A percentile compares a stretch with the other conserved stretches of the same genome.
Conservation (phyloP, 2,329 filamentous ascomycete genomes). For the Ascocoryne sarcoides region DNA sequence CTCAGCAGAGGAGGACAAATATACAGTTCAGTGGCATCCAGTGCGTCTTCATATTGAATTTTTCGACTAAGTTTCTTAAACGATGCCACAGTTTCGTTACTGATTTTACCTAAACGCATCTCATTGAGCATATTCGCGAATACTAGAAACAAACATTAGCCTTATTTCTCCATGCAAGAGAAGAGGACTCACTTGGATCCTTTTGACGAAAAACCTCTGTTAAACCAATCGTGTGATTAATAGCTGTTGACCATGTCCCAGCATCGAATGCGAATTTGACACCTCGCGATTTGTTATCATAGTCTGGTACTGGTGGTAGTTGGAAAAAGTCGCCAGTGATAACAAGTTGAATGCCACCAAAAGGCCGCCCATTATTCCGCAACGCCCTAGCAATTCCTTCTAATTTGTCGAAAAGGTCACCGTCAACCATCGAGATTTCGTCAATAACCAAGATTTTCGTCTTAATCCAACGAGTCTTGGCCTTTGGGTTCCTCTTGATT, state of each 20-base stretch:
- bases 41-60: conserved; percentile 61
- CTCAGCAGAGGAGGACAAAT: conserved; percentile 20
- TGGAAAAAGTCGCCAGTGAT: conserved; percentile 99
- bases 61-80: conserved; percentile 69
- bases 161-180: neutral
- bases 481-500: conserved; percentile 80
- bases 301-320: conserved; percentile 83
- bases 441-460: conserved; percentile 87
- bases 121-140: conserved; percentile 97
- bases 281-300: conserved; percentile 42
- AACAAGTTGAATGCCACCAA: conserved; percentile 91
- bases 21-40: conserved; percentile 77
- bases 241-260: conserved; percentile 81
- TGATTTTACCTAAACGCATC: conserved; percentile 83
- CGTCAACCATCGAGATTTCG: conserved; percentile 98
- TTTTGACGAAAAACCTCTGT: conserved; percentile 96
- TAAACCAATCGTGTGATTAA: conserved; percentile 90
- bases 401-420: conserved; percentile 92
- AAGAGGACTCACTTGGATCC: conserved; percentile 50
- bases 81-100: conserved; percentile 61
- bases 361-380: conserved; percentile 83
- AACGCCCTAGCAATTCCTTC: conserved; percentile 78
- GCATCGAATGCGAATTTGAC: conserved; percentile 92
- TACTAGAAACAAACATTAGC: conserved; percentile 36
- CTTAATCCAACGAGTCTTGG: conserved; percentile 77